Base-by-base conservation (phyloP, 1,284 basidiomycete species). In the Trichosporon inkin region DNA sequence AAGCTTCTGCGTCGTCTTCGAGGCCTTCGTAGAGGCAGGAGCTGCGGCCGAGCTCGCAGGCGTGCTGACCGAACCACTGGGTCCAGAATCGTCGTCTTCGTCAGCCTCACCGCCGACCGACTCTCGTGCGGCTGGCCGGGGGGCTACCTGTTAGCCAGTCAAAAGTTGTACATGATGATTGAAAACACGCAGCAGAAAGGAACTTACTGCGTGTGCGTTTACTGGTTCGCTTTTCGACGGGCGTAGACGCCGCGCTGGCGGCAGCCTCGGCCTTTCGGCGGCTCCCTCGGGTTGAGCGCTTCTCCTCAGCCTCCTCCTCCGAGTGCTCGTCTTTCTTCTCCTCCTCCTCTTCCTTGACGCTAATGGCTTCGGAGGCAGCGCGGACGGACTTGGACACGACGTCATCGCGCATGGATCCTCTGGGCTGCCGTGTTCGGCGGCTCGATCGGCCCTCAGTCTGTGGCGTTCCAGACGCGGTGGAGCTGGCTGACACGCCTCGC, bases 1-100 rank as follows among this genome's bases (percentile, higher is more conserved):
- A 54, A 92, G 84, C 56, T 84, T 86, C 72, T 92, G 88, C 71
- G 90, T 53, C 32, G 19, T 38, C 53, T 58, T 58, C 52, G 53
- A 52, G 32, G 38, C 51, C 20, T 53, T 37, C 39, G 58, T 51
- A 24, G 56, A 39, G 54, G 55, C 54, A 24, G 53, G 38, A 11
- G 52, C 44, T 8, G 65, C 32, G n/a, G 60, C 61, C 36, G 66
- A 41, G 47, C 44, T 49, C 17, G 44, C 22, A 24, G 44, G 44
- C 14, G 35, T 53, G 20, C 34, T 39, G 57, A 34, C 57, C 10
- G 41, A 36, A 14, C 19, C 35, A 22, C 35, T 53, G 24, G 36
- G 35, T 37, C 38, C 36, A 37, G 57, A 54, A 28, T 41, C 35
- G 40, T 36, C 17, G 22, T 53, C 55, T n/a, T 40, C 44, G 19